Evolutionary conservation across 169 alveolate genomes (phyloP), one percentile per base, ranked within the genome.

Genomic region (Besnoitia besnoiti): DNA sequence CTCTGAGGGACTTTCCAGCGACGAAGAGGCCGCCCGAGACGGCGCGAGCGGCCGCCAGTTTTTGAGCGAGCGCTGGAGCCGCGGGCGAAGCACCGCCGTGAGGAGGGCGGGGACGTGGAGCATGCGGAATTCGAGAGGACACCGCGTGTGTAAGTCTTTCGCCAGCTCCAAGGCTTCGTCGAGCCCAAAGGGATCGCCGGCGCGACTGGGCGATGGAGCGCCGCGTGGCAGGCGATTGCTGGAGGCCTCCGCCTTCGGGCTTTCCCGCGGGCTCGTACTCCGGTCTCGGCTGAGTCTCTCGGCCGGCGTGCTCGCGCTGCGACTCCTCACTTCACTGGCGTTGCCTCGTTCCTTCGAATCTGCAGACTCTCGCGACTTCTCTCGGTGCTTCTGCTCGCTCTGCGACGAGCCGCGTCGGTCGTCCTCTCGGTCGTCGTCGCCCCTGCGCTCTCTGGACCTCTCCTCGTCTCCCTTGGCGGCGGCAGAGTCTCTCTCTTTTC

Each of bases 11-110:
- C 4, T 3, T 5, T 16, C 67, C 67, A n/a, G n/a, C n/a, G 67
- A 3, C 7, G 67, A 5, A 55, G 67, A 21, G 30, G 67, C 12
- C 10, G 80, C 1, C 46, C 42, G n/a, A 5, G 42, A 33, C 14
- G 42, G 24, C 46, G 61, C 14, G 40, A 85, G 91, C n/a, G 91
- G 91, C 27, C n/a, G 10, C 91, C 91, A 85, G 21, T 24, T 19
- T 14, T 55, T 16, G 30, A 35, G 42, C 14, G n/a, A 42, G 14
- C 91, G 80, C 77, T 85, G 82, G n/a, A 85, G 80, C 8, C 46
- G 77, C 39, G 50, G 82, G 42, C 91, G 51, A 21, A 55, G 82
- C 24, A 85, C 82, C 59, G 92, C 92, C 21, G 85, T 75, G 40
- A 47, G 61, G 33, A 79, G 67, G 24, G 76, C 77, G 4, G 85